Conservation (phyloP, 2,329 filamentous ascomycete genomes). For the Penicillium occitanis region DNA sequence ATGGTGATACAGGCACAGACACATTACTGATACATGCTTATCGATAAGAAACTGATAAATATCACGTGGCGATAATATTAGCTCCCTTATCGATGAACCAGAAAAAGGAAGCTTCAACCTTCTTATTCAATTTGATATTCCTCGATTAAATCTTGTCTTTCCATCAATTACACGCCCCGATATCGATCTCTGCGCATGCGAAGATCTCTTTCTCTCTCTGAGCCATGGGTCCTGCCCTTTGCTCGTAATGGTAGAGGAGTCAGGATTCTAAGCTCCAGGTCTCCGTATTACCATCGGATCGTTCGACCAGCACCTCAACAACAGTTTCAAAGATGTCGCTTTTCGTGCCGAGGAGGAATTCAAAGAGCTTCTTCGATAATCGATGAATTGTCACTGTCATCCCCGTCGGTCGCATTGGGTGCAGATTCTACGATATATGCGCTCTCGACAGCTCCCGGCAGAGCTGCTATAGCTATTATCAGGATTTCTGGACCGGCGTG, state of each 20-base stretch:
- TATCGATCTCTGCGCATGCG: constrained; percentile 15
- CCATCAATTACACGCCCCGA: not conserved
- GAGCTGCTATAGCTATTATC: constrained; percentile 86
- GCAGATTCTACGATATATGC: constrained; percentile 75
- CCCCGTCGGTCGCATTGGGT: constrained; percentile 24
- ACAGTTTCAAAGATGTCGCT: not conserved
- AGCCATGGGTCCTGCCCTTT: constrained; percentile 12
- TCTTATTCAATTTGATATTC: not conserved
- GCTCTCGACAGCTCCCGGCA: constrained; percentile 79
- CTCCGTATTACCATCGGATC: not conserved
- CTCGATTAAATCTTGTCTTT: not conserved
- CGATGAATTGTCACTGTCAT: not conserved
- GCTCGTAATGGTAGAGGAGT: not conserved
- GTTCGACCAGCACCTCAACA: constrained; percentile 2
- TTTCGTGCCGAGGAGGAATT: not conserved
- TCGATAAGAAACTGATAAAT: not conserved
- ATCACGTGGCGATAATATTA: constrained; percentile 3
- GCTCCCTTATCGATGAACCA: not conserved
- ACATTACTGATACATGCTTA: not conserved
- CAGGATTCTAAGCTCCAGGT: not conserved
- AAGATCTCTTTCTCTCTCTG: constrained; percentile 7
- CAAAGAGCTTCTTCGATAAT: not conserved
- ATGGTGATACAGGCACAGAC: too few relatives aligned
- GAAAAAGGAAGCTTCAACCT: not conserved
- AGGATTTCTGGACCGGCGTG: constrained; percentile 80